A percentile compares a stretch with the other conserved stretches of the same genome.
Evolutionary conservation across 768 basidiomycete genomes (phyloP).

Genomic region (Kwoniella sp.): DNA sequence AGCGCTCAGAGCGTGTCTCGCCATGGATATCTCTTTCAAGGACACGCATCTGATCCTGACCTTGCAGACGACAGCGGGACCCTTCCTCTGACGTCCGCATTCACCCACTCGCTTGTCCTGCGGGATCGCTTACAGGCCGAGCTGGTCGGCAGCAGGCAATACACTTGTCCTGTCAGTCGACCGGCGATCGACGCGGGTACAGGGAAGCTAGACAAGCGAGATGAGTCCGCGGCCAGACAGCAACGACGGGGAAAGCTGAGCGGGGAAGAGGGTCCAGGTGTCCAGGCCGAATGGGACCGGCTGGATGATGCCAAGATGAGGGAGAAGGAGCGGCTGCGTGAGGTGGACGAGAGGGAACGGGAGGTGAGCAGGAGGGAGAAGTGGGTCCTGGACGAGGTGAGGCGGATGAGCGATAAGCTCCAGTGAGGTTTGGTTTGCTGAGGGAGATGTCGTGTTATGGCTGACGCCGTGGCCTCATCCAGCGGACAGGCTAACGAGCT

Average conservation of each 20-base stretch:
- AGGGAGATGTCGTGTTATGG: neutral
- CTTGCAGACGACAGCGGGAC: constrained; percentile 14
- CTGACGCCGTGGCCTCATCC: neutral
- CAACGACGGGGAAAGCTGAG: too few relatives aligned
- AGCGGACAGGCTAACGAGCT: constrained; percentile 40
- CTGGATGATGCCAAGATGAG: constrained; percentile 23
- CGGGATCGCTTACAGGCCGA: constrained; percentile 31
- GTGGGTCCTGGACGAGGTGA: constrained; percentile 44
- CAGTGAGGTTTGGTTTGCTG: too few relatives aligned
- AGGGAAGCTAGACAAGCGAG: neutral
- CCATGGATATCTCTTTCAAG: neutral
- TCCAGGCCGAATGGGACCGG: constrained; percentile 29
- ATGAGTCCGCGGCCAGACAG: constrained; percentile 1
- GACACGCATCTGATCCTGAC: neutral
- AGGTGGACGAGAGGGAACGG: constrained; percentile 37
- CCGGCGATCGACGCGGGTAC: neutral
- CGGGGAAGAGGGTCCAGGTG: too few relatives aligned
- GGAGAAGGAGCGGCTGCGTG: constrained; percentile 26
- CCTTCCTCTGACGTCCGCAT: constrained; percentile 15
- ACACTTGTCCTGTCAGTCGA: constrained; percentile 1
- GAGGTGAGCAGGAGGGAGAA: constrained; percentile 36
- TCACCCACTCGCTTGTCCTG: constrained; percentile 39
- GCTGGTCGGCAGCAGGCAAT: constrained; percentile 6
- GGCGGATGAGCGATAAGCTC: constrained; percentile 39
- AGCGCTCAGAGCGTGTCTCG: neutral